Percentiles rank a stretch among this genome's conserved stretches.
Evolutionary conservation across 208 protist genomes (phyloP).

Genomic region (Phytomonas sp.): DNA sequence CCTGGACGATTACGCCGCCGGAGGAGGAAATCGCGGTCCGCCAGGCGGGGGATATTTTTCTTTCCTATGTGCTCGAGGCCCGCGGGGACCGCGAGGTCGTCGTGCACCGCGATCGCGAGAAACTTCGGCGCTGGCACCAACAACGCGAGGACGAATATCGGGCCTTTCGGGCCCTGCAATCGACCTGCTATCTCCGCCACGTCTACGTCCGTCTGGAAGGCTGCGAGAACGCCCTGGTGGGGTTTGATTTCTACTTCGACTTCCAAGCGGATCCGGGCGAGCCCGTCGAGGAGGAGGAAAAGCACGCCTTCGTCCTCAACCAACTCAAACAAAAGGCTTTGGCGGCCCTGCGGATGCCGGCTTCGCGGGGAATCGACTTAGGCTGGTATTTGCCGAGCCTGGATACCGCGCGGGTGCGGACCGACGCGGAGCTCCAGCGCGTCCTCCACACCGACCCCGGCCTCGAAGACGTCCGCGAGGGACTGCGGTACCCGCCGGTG

Average conservation of each 20-base stretch:
- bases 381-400: constrained; percentile 85
- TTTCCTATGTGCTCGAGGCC: constrained; percentile 76
- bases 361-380: constrained; percentile 53
- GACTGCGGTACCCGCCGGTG: constrained; percentile 74
- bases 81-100: constrained; percentile 43
- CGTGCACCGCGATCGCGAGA: constrained; percentile 46
- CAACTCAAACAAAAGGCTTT: constrained; percentile 35
- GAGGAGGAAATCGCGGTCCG: constrained; percentile 62
- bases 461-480: constrained; percentile 57
- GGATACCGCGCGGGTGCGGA: constrained; percentile 69
- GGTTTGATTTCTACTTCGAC: constrained; percentile 78
- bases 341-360: constrained; percentile 43
- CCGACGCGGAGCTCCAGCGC: constrained; percentile 64
- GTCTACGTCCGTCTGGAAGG: constrained; percentile 80
- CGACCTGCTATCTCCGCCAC: constrained; percentile 61
- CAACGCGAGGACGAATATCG: constrained; percentile 78
- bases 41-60: constrained; percentile 72
- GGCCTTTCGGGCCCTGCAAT: constrained; percentile 33
- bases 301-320: constrained; percentile 21
- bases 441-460: constrained; percentile 76
- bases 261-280: not conserved
- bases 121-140: constrained; percentile 48
- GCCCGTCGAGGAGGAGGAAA: constrained; percentile 1
- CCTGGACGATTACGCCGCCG: constrained; percentile 76
- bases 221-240: constrained; percentile 77